phyloP scores from a whole-genome alignment of 768 basidiomycete species.

The Russula griseocarnosa region DNA sequence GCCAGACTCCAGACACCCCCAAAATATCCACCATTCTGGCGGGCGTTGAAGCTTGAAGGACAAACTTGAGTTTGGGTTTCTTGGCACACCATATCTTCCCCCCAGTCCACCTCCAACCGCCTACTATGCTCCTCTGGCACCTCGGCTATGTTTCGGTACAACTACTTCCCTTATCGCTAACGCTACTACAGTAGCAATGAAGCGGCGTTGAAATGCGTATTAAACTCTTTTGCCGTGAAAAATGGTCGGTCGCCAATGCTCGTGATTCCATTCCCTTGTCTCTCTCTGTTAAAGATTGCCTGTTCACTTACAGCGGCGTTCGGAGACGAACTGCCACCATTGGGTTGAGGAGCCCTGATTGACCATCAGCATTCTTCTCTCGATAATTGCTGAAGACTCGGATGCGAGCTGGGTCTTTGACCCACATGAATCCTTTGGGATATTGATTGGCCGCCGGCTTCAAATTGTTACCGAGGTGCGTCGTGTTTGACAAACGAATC shows the following conservation, averaged over 20 bases:
- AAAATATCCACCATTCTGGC: not conserved
- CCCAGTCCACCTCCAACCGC: not conserved
- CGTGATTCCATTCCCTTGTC: not conserved
- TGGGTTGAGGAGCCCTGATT: not conserved
- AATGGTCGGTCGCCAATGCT: not conserved
- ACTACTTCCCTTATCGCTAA: not conserved
- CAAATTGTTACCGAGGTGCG: not conserved
- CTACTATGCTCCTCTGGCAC: not conserved
- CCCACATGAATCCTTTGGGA: not conserved
- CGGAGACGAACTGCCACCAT: not conserved
- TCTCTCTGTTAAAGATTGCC: not conserved
- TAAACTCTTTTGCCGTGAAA: constrained; percentile 3
- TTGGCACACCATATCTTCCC: not conserved
- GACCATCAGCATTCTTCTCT: not conserved
- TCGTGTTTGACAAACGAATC: not conserved
- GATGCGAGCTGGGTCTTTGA: not conserved
- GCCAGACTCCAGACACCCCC: not conserved
- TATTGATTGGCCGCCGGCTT: not conserved
- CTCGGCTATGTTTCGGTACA: not conserved
- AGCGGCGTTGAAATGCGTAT: constrained; percentile 7
- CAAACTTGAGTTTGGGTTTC: not conserved
- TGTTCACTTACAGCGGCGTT: not conserved
- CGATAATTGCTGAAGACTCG: not conserved
- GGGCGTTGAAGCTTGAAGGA: not conserved
- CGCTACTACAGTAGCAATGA: not conserved